Conservation (phyloP, 2,329 filamentous ascomycete species). For the Diplodia corticola region DNA sequence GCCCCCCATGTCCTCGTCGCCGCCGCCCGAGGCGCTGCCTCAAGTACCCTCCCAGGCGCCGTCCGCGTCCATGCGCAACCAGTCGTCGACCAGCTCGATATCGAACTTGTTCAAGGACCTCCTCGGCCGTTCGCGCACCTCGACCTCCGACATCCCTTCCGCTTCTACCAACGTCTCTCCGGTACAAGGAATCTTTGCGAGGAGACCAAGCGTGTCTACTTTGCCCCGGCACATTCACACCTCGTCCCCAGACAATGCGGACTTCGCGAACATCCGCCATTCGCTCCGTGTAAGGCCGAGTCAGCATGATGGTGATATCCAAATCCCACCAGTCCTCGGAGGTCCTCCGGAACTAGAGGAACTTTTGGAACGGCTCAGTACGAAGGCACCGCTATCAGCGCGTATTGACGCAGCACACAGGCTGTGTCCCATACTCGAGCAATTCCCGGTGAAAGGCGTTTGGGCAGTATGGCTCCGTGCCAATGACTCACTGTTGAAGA, state of each 20-base stretch:
- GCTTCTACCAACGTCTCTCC: conserved; percentile 13
- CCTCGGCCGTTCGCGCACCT: conserved; percentile 12
- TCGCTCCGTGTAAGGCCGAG: conserved; percentile 8
- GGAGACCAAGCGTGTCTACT: conserved; percentile 12
- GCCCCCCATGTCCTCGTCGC: conserved; percentile 15
- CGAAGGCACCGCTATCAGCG: conserved; percentile 31
- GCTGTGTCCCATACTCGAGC: conserved; percentile 37
- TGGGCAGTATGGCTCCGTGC: conserved; percentile 40
- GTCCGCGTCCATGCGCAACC: conserved; percentile 4
- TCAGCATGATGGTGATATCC: conserved; percentile 10
- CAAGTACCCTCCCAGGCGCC: conserved; percentile 11
- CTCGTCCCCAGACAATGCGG: conserved; percentile 6
- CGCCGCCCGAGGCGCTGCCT: conserved; percentile 20
- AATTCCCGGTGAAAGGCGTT: conserved; percentile 40
- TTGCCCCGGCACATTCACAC: conserved; percentile 11
- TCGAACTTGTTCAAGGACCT: conserved; percentile 21
- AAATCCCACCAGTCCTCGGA: conserved; percentile 29
- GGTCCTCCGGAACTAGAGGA: conserved; percentile 40
- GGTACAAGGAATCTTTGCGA: conserved; percentile 20
- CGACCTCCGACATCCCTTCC: conserved; percentile 5
- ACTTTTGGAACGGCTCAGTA: conserved; percentile 35
- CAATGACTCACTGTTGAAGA: conserved; percentile 39
- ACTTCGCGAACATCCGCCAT: conserved; percentile 12
- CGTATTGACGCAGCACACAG: conserved; percentile 35
- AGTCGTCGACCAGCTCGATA: conserved; percentile 18